Evolutionary conservation across 2,329 filamentous ascomycete genomes (phyloP).

Genomic region (Scleromitrula shiraiana): DNA sequence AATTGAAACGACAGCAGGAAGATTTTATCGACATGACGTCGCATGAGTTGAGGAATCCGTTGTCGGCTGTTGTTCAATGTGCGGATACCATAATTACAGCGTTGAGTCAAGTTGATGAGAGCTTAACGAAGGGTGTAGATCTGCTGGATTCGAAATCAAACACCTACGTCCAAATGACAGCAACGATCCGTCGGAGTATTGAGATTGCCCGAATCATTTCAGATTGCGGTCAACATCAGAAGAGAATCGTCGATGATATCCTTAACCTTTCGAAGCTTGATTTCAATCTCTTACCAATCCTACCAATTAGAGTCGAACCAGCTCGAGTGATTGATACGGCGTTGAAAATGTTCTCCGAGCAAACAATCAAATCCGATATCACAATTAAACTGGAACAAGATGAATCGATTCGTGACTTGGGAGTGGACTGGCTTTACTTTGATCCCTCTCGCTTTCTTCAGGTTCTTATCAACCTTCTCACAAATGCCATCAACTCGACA

Average conservation of each 20-base stretch:
- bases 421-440: not conserved
- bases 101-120: conserved; percentile 63
- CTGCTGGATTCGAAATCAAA: not conserved
- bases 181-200: not conserved
- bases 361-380: not conserved
- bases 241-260: not conserved
- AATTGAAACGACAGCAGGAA: conserved; percentile 60
- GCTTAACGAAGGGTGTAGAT: conserved; percentile 50
- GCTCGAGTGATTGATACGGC: not conserved
- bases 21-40: conserved; percentile 70
- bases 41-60: conserved; percentile 1
- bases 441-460: conserved; percentile 2
- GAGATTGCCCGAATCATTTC: not conserved
- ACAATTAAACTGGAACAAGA: not conserved
- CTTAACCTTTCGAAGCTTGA: not conserved
- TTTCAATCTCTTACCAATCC: not conserved
- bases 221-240: not conserved
- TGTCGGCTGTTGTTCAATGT: conserved; percentile 39
- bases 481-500: not conserved
- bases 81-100: conserved; percentile 63
- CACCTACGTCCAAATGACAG: not conserved
- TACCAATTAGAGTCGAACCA: not conserved
- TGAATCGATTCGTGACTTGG: not conserved
- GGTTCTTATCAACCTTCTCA: not conserved
- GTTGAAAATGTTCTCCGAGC: not conserved